Conservation (phyloP, 768 basidiomycete species). For the Phlebiopsis gigantea region DNA sequence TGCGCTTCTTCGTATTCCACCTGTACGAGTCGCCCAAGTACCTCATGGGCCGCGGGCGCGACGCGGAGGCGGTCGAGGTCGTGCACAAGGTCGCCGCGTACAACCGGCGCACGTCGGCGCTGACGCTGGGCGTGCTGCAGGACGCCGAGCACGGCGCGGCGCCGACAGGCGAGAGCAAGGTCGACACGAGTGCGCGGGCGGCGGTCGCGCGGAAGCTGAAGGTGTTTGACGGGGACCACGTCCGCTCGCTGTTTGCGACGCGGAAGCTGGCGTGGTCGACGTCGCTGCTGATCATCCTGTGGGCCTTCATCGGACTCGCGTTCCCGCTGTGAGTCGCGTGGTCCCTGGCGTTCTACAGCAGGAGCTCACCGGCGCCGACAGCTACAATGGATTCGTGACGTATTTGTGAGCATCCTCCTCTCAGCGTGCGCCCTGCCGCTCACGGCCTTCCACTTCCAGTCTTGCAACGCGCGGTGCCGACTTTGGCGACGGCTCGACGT, state of each 20-base stretch:
- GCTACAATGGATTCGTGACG: slow-evolving; percentile 48
- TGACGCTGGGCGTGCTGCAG: slow-evolving; percentile 51
- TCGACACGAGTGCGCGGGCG: slow-evolving; percentile 33
- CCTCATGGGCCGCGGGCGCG: slow-evolving; percentile 63
- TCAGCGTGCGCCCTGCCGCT: not conserved
- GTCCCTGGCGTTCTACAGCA: not conserved
- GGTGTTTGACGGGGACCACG: slow-evolving; percentile 34
- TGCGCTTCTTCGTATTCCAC: slow-evolving; percentile 64
- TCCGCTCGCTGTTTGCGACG: slow-evolving; percentile 48
- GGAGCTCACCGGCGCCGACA: slow-evolving; percentile 11
- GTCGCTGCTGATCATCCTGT: slow-evolving; percentile 41
- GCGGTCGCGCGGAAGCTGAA: slow-evolving; percentile 35
- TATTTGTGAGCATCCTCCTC: slow-evolving; percentile 37
- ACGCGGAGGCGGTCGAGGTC: slow-evolving; percentile 58
- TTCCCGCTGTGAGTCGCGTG: slow-evolving; percentile 50
- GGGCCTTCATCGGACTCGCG: slow-evolving; percentile 65
- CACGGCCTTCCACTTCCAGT: slow-evolving; percentile 28
- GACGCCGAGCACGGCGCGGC: slow-evolving; percentile 12
- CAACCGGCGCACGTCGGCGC: slow-evolving; percentile 44
- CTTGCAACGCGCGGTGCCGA: slow-evolving; percentile 60
- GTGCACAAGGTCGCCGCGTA: slow-evolving; percentile 57
- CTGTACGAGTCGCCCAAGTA: slow-evolving; percentile 70
- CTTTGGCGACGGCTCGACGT: slow-evolving; percentile 64
- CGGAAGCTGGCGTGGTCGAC: slow-evolving; percentile 49
- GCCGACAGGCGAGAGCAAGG: not conserved